Evolutionary conservation across 371 early-diverging fungal genomes (phyloP), one percentile per base, ranked within the genome.

Genomic region (Mortierella sp.): DNA sequence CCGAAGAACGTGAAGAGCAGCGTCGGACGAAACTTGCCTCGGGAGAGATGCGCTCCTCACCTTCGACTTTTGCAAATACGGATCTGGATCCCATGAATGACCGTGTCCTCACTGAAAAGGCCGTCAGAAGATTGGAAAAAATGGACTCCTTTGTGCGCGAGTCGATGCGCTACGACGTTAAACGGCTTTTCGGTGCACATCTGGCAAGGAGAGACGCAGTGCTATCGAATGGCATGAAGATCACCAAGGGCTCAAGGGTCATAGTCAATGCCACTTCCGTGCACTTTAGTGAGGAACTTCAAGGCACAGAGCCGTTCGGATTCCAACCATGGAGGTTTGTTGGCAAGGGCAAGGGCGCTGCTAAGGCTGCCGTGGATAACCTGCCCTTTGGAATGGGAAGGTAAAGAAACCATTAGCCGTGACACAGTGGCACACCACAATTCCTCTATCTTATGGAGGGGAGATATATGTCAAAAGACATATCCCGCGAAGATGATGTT

Each of bases 341-440:
- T 3, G 72, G 64, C 3, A 37, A 64, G 8, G 57, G 70, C 2
- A 79, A 79, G 30, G 43, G 57, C 2, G 60, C 80, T 0, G 70
- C 71, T 7, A 80, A 79, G 44, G 51, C 80, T 24, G 69, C 75
- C 27, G 31, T 52, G 2, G 80, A 82, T 26, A 80, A 64, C 49
- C 17, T 85, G 0, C 6, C 57, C 3, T 87, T 87, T 64, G 87
- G 87, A 14, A 53, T 83, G 28, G 87, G 87, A 62, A 82, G 70
- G 72, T 56, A 43, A 44, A 27, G 6, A 15, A 9, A 8, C 6
- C 27, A 27, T 27, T 49, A 12, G 5, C 14, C 28, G n/a, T n/a
- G n/a, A n/a, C n/a, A n/a, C n/a, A n/a, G n/a, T n/a, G n/a, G n/a
- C n/a, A n/a, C n/a, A n/a, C n/a, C n/a, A n/a, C n/a, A n/a, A n/a